Conservation (phyloP, 352 stramenopile genomes). For the Phytopythium oedochilum region DNA sequence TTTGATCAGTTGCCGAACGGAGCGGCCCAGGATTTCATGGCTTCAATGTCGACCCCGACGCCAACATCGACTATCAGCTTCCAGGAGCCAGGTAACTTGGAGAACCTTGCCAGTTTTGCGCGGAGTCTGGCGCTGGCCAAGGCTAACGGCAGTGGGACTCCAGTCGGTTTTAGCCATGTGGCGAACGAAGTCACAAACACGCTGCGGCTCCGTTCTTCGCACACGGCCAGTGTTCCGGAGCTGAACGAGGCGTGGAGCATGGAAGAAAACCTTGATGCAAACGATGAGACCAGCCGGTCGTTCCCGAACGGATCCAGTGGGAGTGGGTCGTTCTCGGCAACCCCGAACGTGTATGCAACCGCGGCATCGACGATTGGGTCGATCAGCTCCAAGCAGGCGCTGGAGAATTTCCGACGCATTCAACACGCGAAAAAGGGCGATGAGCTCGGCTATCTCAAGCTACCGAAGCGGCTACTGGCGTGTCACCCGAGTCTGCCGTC, state of each 20-base stretch:
- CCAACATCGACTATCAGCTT: slow-evolving; percentile 29
- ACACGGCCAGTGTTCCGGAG: slow-evolving; percentile 20
- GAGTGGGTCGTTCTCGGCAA: slow-evolving; percentile 24
- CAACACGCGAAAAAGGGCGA: slow-evolving; percentile 61
- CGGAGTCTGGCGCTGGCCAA: slow-evolving; percentile 38
- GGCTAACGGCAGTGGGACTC: background rate
- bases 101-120: slow-evolving; percentile 68
- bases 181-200: slow-evolving; percentile 80
- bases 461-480: slow-evolving; percentile 73
- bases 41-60: slow-evolving; percentile 3
- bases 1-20: slow-evolving; percentile 62
- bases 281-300: slow-evolving; percentile 60
- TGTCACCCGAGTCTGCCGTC: slow-evolving; percentile 77
- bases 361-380: slow-evolving; percentile 64
- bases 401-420: slow-evolving; percentile 62
- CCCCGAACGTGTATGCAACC: slow-evolving; percentile 22
- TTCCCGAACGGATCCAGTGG: slow-evolving; percentile 54
- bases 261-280: slow-evolving; percentile 58
- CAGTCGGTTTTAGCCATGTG: slow-evolving; percentile 38
- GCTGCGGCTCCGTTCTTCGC: slow-evolving; percentile 19
- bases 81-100: slow-evolving; percentile 63
- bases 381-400: slow-evolving; percentile 44
- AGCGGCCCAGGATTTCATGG: slow-evolving; percentile 10
- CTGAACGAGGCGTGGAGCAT: slow-evolving; percentile 57
- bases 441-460: slow-evolving; percentile 60